These are phyloP conservation scores for Yamadazyma phyllophila DNA, from an alignment of 805 yeast species.

Conservation along the genomic window DNA sequence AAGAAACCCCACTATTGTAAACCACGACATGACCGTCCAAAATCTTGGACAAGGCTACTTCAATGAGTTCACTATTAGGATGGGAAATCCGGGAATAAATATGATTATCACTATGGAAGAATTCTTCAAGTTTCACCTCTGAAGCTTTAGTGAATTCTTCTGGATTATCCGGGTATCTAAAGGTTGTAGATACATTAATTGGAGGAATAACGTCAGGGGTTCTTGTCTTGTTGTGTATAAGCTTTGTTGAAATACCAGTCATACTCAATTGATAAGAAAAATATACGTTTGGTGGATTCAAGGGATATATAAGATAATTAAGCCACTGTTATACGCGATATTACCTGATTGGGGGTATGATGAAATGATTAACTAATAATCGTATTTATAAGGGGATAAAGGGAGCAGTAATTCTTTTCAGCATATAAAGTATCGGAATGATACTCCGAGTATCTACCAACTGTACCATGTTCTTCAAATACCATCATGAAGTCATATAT, in stretches of 20 bases:
- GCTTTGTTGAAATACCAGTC: constrained; percentile 51
- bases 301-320: not conserved
- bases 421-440: too few species aligned
- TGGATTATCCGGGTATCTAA: constrained; percentile 62
- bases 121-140: constrained; percentile 16
- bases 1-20: constrained; percentile 78
- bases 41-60: constrained; percentile 58
- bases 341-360: not conserved
- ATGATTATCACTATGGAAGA: constrained; percentile 9
- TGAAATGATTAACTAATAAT: not conserved
- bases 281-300: not conserved
- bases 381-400: not conserved
- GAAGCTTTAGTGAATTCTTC: constrained; percentile 46
- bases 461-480: too few species aligned
- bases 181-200: constrained; percentile 79
- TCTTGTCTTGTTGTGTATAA: constrained; percentile 57
- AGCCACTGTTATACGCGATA: not conserved
- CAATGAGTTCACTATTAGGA: constrained; percentile 69
- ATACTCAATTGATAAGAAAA: constrained; percentile 17
- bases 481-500: too few species aligned
- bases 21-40: constrained; percentile 64
- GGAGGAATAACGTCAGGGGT: constrained; percentile 76
- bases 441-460: too few species aligned
- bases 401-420: too few species aligned
- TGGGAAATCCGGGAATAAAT: constrained; percentile 71